Percentiles rank a stretch among this genome's conserved stretches.
phyloP scores from a whole-genome alignment of 805 yeast species.

The Komagataella phaffii region DNA sequence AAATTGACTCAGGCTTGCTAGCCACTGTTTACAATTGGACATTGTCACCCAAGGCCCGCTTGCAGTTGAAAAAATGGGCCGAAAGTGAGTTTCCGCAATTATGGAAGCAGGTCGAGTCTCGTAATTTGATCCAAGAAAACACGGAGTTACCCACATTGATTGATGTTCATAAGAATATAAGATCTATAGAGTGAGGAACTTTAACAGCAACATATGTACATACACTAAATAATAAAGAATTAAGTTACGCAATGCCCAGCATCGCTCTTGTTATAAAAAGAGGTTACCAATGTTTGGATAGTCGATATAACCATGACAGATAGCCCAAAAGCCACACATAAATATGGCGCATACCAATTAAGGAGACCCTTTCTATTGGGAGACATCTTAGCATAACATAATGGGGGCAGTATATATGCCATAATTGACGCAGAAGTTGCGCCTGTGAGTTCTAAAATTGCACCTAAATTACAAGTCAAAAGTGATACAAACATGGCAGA shows the following conservation, averaged over 20 bases:
- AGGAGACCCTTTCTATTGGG: background rate
- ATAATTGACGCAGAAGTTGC: slow-evolving; percentile 85
- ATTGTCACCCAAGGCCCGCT: slow-evolving; percentile 20
- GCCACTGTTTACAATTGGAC: slow-evolving; percentile 35
- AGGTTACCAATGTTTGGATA: slow-evolving; percentile 48
- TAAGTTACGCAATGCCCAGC: background rate
- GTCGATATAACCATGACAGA: slow-evolving; percentile 74
- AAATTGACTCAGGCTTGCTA: slow-evolving; percentile 27
- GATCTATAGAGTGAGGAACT: background rate
- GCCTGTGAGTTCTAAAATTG: slow-evolving; percentile 80
- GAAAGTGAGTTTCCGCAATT: slow-evolving; percentile 13
- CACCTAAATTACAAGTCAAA: slow-evolving; percentile 78
- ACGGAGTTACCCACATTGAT: slow-evolving; percentile 18
- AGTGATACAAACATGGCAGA: slow-evolving; percentile 66
- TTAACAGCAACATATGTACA: background rate
- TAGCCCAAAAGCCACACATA: slow-evolving; percentile 60
- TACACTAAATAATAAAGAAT: too few species aligned
- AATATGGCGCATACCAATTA: slow-evolving; percentile 25
- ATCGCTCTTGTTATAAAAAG: slow-evolving; percentile 22
- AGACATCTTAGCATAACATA: slow-evolving; percentile 30
- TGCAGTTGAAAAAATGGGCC: slow-evolving; percentile 26
- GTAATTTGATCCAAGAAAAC: slow-evolving; percentile 16
- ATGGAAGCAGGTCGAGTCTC: slow-evolving; percentile 23
- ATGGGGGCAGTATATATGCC: slow-evolving; percentile 87
- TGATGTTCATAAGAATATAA: slow-evolving; percentile 3